Percentiles rank a stretch among this genome's conserved stretches.
phyloP scores from a whole-genome alignment of 2,329 filamentous ascomycete genomes.

The Talaromyces sp. region DNA sequence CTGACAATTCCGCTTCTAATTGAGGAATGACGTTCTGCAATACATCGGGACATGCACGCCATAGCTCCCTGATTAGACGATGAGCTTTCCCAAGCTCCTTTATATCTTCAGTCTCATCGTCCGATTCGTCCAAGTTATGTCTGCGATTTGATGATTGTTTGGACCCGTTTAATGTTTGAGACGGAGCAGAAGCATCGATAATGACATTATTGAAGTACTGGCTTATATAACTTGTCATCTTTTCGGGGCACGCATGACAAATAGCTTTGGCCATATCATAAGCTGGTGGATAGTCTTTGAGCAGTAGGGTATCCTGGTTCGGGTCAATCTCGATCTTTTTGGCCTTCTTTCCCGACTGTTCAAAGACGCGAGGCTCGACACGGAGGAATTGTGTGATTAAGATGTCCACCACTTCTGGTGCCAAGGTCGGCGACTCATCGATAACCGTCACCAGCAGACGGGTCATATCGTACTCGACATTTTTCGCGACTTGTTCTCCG shows the following conservation, averaged over 20 bases:
- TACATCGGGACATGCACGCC: conserved; percentile 83
- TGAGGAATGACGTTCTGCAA: conserved; percentile 91
- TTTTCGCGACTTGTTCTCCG: conserved; percentile 81
- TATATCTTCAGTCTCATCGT: conserved; percentile 74
- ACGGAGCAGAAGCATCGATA: conserved; percentile 69
- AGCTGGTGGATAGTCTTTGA: conserved; percentile 82
- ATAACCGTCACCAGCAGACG: conserved; percentile 78
- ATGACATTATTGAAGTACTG: conserved; percentile 98
- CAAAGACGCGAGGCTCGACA: conserved; percentile 62
- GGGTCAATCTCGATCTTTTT: conserved; percentile 56
- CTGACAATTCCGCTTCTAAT: conserved; percentile 83
- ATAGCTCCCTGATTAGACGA: conserved; percentile 80
- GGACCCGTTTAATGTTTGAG: conserved; percentile 47
- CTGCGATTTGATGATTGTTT: conserved; percentile 39
- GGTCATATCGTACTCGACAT: conserved; percentile 89
- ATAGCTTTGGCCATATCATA: conserved; percentile 96
- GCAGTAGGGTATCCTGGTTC: conserved; percentile 74
- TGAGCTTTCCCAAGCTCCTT: conserved; percentile 88
- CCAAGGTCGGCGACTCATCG: conserved; percentile 74
- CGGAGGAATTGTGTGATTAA: conserved; percentile 94
- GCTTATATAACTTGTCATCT: conserved; percentile 90
- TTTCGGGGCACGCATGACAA: conserved; percentile 81
- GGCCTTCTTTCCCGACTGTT: conserved; percentile 53
- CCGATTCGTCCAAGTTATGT: conserved; percentile 54
- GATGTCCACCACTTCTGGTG: conserved; percentile 77